Evolutionary conservation across 257 asterid species (phyloP).

Genomic region (Anisodus tanguticus): DNA sequence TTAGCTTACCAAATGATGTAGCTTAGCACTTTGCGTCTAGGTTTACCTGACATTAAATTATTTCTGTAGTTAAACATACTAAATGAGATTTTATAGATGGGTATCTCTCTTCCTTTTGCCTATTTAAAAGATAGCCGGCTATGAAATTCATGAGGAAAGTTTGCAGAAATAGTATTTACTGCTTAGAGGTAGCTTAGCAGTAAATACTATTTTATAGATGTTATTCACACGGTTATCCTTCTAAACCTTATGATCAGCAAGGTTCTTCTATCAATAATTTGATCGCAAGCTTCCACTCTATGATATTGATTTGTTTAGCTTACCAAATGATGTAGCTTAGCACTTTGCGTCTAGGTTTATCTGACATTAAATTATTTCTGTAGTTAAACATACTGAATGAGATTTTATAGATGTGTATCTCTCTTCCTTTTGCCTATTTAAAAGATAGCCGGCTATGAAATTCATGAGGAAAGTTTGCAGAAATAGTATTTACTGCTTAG

Average conservation of each 20-base stretch:
- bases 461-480: not conserved
- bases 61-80: not conserved
- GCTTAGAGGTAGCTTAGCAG: not conserved
- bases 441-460: not conserved
- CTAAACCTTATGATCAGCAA: not conserved
- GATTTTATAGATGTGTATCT: not conserved
- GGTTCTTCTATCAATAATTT: conserved; percentile 5
- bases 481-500: not conserved
- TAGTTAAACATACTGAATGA: not conserved
- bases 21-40: not conserved
- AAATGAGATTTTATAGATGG: not conserved
- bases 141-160: not conserved
- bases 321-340: not conserved
- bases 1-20: not conserved
- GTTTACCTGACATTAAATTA: not conserved
- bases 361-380: not conserved
- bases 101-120: conserved; percentile 11
- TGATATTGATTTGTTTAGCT: not conserved
- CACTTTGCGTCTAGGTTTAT: not conserved
- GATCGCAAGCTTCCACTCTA: not conserved
- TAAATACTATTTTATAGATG: too few species aligned
- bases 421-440: not conserved
- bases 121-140: not conserved
- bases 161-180: not conserved
- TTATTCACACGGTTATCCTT: not conserved